Conservation (phyloP, 768 basidiomycete genomes). For the Inosperma sp. region DNA sequence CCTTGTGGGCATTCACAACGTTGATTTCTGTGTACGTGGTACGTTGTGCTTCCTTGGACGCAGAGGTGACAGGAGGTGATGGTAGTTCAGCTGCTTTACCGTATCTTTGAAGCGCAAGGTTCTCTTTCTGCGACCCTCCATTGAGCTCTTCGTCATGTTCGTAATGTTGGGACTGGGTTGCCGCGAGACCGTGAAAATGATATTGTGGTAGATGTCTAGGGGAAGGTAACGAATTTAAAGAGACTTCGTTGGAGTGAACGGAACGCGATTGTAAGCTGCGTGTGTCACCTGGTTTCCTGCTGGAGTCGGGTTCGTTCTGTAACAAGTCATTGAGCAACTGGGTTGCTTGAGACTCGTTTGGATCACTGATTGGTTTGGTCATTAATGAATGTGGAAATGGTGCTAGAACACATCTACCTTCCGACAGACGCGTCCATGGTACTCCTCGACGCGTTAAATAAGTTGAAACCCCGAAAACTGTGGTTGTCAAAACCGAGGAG, state of each 20-base stretch:
- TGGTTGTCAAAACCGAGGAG: too few relatives aligned
- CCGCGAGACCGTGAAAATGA: slow-evolving; percentile 53
- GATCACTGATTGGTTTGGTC: slow-evolving; percentile 31
- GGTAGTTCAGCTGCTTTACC: slow-evolving; percentile 21
- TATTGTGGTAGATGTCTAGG: slow-evolving; percentile 42
- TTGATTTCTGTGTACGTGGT: too few relatives aligned
- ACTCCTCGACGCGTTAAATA: not conserved
- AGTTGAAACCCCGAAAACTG: not conserved
- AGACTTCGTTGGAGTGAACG: slow-evolving; percentile 31
- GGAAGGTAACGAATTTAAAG: slow-evolving; percentile 39
- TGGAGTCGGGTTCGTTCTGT: slow-evolving; percentile 18
- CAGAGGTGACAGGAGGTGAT: slow-evolving; percentile 25
- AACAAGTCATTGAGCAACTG: slow-evolving; percentile 49
- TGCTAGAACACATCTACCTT: slow-evolving; percentile 32
- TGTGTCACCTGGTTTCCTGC: slow-evolving; percentile 16
- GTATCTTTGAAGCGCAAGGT: slow-evolving; percentile 26
- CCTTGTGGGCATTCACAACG: too few relatives aligned
- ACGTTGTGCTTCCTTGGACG: slow-evolving; percentile 18
- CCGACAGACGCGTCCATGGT: slow-evolving; percentile 35
- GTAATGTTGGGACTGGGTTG: slow-evolving; percentile 43
- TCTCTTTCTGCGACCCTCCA: slow-evolving; percentile 54
- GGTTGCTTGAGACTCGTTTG: slow-evolving; percentile 49
- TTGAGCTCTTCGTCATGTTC: slow-evolving; percentile 31
- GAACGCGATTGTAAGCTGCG: slow-evolving; percentile 20
- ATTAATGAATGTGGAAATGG: not conserved